These are phyloP conservation scores for Purpureocillium lavendulum DNA, from an alignment of 2,329 filamentous ascomycete genomes.

Conservation along the genomic window DNA sequence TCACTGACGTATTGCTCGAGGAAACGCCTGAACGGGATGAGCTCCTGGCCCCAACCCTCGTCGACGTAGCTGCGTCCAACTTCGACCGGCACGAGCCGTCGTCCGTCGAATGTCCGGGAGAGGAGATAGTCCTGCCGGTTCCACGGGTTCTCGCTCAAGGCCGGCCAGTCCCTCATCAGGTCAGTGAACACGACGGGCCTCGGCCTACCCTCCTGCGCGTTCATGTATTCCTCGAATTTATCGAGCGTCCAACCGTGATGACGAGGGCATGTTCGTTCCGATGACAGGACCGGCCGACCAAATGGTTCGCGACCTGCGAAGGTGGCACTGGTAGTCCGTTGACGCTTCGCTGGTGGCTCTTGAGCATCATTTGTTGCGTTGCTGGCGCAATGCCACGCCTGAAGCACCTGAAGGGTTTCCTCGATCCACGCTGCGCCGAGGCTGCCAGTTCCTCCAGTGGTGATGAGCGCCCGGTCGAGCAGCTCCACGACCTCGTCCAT, in stretches of 20 bases:
- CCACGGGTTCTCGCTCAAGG: constrained; percentile 62
- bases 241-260: constrained; percentile 41
- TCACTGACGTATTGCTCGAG: constrained; percentile 48
- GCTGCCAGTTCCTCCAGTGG: constrained; percentile 55
- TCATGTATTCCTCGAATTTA: constrained; percentile 54
- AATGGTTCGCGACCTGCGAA: constrained; percentile 21
- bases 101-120: constrained; percentile 63
- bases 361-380: constrained; percentile 2
- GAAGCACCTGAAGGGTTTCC: constrained; percentile 35
- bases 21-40: constrained; percentile 69
- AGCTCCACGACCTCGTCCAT: constrained; percentile 52
- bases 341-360: constrained; percentile 14
- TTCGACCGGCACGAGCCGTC: constrained; percentile 78
- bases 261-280: constrained; percentile 15
- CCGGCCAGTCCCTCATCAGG: constrained; percentile 64
- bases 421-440: constrained; percentile 47
- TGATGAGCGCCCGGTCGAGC: constrained; percentile 70
- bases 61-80: constrained; percentile 84
- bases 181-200: constrained; percentile 63
- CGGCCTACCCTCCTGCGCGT: constrained; percentile 29
- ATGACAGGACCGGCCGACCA: constrained; percentile 16
- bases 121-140: constrained; percentile 64
- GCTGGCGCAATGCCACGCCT: constrained; percentile 13
- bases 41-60: constrained; percentile 71
- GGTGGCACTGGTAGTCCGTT: constrained; percentile 1